A percentile compares a stretch with the other conserved stretches of the same genome.
phyloP scores from a whole-genome alignment of 352 stramenopile species.

The Phytophthora litchii region DNA sequence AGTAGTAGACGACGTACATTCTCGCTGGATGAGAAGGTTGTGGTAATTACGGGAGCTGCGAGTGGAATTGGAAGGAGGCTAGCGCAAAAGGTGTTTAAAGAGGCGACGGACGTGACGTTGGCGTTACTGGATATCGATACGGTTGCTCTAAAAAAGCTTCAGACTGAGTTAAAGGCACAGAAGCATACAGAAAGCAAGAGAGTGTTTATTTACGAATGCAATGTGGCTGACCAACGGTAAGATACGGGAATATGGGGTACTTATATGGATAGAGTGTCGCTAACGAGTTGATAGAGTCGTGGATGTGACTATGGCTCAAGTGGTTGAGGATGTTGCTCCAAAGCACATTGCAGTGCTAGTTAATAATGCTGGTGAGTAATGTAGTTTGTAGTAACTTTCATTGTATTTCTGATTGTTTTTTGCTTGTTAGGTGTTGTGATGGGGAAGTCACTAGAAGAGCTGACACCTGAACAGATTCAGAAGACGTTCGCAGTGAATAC shows the following conservation, averaged over 20 bases:
- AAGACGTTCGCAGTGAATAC: constrained; percentile 68
- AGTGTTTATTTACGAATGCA: constrained; percentile 57
- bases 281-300: constrained; percentile 37
- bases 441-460: constrained; percentile 43
- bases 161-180: constrained; percentile 32
- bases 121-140: constrained; percentile 71
- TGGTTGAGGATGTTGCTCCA: constrained; percentile 39
- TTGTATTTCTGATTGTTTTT: not conserved
- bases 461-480: constrained; percentile 51
- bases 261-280: not conserved
- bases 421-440: constrained; percentile 45
- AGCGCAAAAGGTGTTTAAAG: constrained; percentile 36
- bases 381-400: not conserved
- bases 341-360: constrained; percentile 58
- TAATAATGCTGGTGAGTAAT: constrained; percentile 56
- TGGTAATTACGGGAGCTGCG: constrained; percentile 73
- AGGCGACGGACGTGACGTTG: constrained; percentile 44
- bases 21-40: constrained; percentile 48
- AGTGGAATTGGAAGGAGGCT: constrained; percentile 60
- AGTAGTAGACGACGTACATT: constrained; percentile 28
- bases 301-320: constrained; percentile 30
- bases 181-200: constrained; percentile 5
- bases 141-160: constrained; percentile 37
- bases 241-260: constrained; percentile 4
- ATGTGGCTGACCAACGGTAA: constrained; percentile 68